Conservation (phyloP, 2,329 filamentous ascomycete genomes). For the Biscogniauxia mediterranea region DNA sequence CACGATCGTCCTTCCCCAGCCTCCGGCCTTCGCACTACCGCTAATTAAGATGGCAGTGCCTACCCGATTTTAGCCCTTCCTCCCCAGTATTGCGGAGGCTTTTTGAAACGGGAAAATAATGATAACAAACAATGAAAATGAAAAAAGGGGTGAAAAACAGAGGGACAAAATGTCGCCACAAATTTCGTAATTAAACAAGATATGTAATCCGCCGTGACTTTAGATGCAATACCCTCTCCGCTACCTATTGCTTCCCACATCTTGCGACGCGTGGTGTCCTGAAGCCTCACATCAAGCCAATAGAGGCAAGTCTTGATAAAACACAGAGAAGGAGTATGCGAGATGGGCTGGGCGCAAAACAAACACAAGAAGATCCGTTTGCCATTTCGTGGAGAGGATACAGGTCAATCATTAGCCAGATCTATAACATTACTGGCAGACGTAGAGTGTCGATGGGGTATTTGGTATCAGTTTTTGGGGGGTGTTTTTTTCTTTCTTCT, state of each 20-base stretch:
- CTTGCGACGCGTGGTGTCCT: slow-evolving; percentile 23
- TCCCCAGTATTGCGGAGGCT: neutral
- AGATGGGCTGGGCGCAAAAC: slow-evolving; percentile 28
- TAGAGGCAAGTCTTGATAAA: slow-evolving; percentile 23
- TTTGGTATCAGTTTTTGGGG: slow-evolving; percentile 20
- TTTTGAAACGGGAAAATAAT: slow-evolving; percentile 23
- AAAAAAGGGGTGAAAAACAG: slow-evolving; percentile 26
- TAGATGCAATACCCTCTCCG: slow-evolving; percentile 30
- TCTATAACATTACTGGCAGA: slow-evolving; percentile 32
- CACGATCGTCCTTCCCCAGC: slow-evolving; percentile 20
- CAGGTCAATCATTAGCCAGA: slow-evolving; percentile 34
- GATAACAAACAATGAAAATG: slow-evolving; percentile 27
- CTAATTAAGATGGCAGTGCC: slow-evolving; percentile 12
- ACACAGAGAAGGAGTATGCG: slow-evolving; percentile 22
- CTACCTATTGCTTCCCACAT: slow-evolving; percentile 22
- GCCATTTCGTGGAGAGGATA: slow-evolving; percentile 27
- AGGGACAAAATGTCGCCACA: slow-evolving; percentile 29
- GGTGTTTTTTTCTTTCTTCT: slow-evolving; percentile 4
- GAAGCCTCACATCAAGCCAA: slow-evolving; percentile 20
- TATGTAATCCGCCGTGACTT: slow-evolving; percentile 44
- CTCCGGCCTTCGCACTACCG: slow-evolving; percentile 14
- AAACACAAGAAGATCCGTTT: slow-evolving; percentile 30
- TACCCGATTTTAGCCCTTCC: slow-evolving; percentile 2
- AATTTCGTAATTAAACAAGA: slow-evolving; percentile 52
- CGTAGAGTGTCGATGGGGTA: slow-evolving; percentile 26